Evolutionary conservation across 2,329 filamentous ascomycete species (phyloP).

Genomic region (Pezicula neosporulosa): DNA sequence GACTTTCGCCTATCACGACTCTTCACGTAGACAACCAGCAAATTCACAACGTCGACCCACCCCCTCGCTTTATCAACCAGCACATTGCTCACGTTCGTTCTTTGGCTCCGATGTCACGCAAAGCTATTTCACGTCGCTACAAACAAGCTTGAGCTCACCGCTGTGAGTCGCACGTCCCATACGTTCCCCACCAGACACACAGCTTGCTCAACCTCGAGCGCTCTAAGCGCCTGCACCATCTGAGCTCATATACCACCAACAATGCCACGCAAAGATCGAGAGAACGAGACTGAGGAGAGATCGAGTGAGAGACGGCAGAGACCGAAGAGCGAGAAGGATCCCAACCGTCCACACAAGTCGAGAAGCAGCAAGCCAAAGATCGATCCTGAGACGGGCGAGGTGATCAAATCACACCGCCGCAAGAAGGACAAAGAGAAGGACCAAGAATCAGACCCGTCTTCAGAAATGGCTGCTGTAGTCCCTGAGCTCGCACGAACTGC

Average conservation of each 20-base stretch:
- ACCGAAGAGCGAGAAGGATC: constrained; percentile 26
- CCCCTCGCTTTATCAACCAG: neutral
- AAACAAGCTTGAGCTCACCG: neutral
- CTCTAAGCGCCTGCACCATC: neutral
- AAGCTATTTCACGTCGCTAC: neutral
- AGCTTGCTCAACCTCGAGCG: neutral
- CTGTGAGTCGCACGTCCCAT: neutral
- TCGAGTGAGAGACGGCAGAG: constrained; percentile 24
- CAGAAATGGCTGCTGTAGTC: constrained; percentile 43
- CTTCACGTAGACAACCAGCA: neutral
- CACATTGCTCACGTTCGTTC: neutral
- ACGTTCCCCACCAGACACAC: neutral
- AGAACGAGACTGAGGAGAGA: constrained; percentile 20
- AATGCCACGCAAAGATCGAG: constrained; percentile 23
- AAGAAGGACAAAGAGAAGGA: constrained; percentile 17
- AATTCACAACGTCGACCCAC: neutral
- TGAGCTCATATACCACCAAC: constrained; percentile 4
- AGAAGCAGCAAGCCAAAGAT: constrained; percentile 25
- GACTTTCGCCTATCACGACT: neutral
- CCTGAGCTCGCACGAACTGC: constrained; percentile 38
- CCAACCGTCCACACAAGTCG: constrained; percentile 28
- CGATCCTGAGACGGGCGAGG: constrained; percentile 27
- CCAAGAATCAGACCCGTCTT: constrained; percentile 18
- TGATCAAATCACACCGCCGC: constrained; percentile 23
- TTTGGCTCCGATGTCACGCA: neutral